Evolutionary conservation across 257 asterid genomes (phyloP), one percentile per base, ranked within the genome.

Genomic region (Solanum verrucosum): DNA sequence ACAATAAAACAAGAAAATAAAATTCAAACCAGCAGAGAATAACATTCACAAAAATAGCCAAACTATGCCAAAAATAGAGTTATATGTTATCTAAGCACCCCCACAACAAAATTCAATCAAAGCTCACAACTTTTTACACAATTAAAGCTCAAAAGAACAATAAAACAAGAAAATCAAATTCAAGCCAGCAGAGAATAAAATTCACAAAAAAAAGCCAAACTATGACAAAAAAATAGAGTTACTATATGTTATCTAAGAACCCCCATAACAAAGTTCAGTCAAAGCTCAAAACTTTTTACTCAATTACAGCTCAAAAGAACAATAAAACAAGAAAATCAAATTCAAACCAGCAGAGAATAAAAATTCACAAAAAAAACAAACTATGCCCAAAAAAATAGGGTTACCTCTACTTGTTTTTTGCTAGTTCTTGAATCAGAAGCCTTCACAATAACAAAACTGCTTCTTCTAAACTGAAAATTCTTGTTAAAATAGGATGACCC

Each of bases 331-430:
- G 63, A 34, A 77, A 63, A 75, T 20, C 33, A 78, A 40, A 77
- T n/a, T n/a, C 34, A 77, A 38, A 77, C 81, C 81, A 73, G 46
- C 27, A 73, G 29, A 73, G 20, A 20, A 73, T 2, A 77, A 34
- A 71, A 73, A 38, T 21, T 37, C 67, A 77, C 59, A 23, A 31
- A 65, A 70, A 75, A 21, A 10, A 0, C 31, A 37, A 74, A 10
- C 52, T 34, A 74, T n/a, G 0, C 7, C 16, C 6, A 8, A 44
- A 52, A 31, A 71, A 75, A 21, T 49, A 87, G 34, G 46, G n/a
- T 37, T 86, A 95, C 98, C 98, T 96, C 98, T 7, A 94, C 91
- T 93, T 94, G 93, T 84, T 89, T 94, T 87, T 59, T 87, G 46
- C 90, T 94, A 65, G 92, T 90, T 87, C 68, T 89, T 34, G 96